These are phyloP conservation scores for Exsudoporus floridanus DNA, from an alignment of 1,284 basidiomycete species.

Conservation along the genomic window DNA sequence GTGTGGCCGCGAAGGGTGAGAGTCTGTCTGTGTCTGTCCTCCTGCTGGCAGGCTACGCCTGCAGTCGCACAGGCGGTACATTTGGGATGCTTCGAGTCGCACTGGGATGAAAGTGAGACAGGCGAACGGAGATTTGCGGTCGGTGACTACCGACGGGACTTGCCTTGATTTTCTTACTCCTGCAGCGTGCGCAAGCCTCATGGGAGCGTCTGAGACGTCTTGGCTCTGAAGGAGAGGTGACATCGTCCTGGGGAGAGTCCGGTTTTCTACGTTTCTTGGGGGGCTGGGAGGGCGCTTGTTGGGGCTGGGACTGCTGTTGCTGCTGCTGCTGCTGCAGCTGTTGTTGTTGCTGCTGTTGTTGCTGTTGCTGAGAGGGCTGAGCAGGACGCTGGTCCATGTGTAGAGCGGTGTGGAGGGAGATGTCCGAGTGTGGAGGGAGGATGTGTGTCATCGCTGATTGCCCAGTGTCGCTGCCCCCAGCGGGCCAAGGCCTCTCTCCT, in stretches of 20 bases:
- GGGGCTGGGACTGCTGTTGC: constrained; percentile 32
- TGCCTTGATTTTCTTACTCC: constrained; percentile 92
- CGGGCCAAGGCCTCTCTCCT: constrained; percentile 21
- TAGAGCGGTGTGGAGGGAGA: constrained; percentile 58
- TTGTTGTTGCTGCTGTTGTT: constrained; percentile 41
- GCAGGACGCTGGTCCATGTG: constrained; percentile 63
- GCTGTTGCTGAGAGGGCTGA: constrained; percentile 39
- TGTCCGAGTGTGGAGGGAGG: constrained; percentile 46
- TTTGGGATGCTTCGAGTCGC: constrained; percentile 82
- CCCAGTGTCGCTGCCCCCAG: constrained; percentile 12
- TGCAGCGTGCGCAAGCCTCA: constrained; percentile 84
- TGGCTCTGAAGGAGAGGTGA: constrained; percentile 57
- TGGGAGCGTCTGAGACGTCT: constrained; percentile 79
- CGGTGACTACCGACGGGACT: constrained; percentile 81
- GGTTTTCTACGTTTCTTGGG: constrained; percentile 60
- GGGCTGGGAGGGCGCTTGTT: constrained; percentile 38
- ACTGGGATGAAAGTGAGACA: constrained; percentile 49
- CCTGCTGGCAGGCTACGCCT: constrained; percentile 74
- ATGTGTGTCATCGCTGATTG: constrained; percentile 45
- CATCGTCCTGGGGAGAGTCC: constrained; percentile 53
- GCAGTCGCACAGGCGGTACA: constrained; percentile 80
- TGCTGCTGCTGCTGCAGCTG: constrained; percentile 37
- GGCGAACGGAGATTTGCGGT: constrained; percentile 70
- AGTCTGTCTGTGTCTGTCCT: constrained; percentile 79
- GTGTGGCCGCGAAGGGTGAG: constrained; percentile 78